Evolutionary conservation across 75 land plant species (phyloP).

Genomic region (Cryptomeria japonica): DNA sequence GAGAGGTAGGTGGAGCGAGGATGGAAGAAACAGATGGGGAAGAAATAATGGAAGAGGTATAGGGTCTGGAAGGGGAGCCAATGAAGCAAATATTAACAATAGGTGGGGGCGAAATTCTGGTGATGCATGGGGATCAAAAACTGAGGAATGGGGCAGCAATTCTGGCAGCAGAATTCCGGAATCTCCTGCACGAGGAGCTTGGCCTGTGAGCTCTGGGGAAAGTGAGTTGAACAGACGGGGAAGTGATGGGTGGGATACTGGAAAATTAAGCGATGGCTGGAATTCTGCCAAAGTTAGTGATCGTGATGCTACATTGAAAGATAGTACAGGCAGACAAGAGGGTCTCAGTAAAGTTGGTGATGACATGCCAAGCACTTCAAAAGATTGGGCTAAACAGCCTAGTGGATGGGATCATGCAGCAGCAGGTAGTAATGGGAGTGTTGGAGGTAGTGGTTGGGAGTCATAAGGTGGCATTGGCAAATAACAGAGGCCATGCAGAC

Average conservation of each 20-base stretch:
- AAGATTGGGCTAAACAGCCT: neutral
- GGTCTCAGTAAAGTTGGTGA: neutral
- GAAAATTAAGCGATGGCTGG: neutral
- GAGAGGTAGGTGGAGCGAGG: slow-evolving; percentile 13
- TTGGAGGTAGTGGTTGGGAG: neutral
- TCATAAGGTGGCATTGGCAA: neutral
- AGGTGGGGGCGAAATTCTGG: slow-evolving; percentile 33
- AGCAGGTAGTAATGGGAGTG: neutral
- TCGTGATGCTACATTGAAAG: neutral
- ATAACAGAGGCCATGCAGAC: neutral
- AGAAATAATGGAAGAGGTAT: slow-evolving; percentile 6
- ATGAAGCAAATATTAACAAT: neutral
- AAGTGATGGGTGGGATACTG: neutral
- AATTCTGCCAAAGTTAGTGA: neutral
- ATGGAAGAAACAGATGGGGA: neutral
- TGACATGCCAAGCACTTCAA: neutral
- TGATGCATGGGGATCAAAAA: slow-evolving; percentile 6
- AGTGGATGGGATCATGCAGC: neutral
- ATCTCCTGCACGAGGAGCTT: slow-evolving; percentile 42
- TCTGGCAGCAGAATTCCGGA: slow-evolving; percentile 45
- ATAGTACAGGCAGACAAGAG: neutral
- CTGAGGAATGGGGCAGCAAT: slow-evolving; percentile 30
- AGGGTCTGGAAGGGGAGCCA: neutral
- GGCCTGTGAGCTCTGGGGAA: slow-evolving; percentile 40
- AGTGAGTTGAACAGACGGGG: neutral